Base-by-base conservation (phyloP, 495 filamentous ascomycete species). In the Staphylotrichum longicolle region DNA sequence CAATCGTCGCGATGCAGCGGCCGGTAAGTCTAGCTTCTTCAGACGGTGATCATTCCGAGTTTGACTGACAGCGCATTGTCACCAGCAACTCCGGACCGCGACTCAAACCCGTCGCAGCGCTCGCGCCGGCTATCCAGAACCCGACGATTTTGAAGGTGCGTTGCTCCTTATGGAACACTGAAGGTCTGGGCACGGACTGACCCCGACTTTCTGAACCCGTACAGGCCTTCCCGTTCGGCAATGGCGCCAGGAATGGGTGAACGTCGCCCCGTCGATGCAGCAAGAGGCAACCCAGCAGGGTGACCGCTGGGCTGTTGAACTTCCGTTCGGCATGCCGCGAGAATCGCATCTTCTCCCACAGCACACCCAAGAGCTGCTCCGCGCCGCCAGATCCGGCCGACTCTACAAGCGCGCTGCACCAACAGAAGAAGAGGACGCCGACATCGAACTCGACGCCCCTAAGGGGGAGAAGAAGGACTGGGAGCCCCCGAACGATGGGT, bases 101-200 rank as follows among this genome's bases (percentile, higher is more conserved):
- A 85, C 79, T 63, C 83, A 81, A 68, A 89, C 85, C 62, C 86
- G 88, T 64, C 86, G 86, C 57, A 83, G 89, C 68, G 88, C 87
- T 50, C 86, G 90, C 32, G 78, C 84, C 42, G 82, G 81, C 57
- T 87, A 88, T 70, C 84, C 89, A 48, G 94, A 98, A 67, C 91
- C 96, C 71, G 95, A 98, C 79, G 86, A 97, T 66, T 94, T 96
- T 63, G 93, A 98, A 74, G 92, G 74, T 74, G 41, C n/a, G 59
- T 39, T 14, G 7, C 30, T 14, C 6, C 9, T 30, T 12, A 51
- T 58, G 35, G 34, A 1, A 51, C 42, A 15, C 37, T 33, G 34
- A 14, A 6, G 49, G 5, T 14, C 4, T 8, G 4, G 27, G 8
- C 52, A 44, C 7, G 32, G 44, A 40, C 62, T 65, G 45, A 63